phyloP scores from a whole-genome alignment of 768 basidiomycete species.

The Leccinellum albellum region DNA sequence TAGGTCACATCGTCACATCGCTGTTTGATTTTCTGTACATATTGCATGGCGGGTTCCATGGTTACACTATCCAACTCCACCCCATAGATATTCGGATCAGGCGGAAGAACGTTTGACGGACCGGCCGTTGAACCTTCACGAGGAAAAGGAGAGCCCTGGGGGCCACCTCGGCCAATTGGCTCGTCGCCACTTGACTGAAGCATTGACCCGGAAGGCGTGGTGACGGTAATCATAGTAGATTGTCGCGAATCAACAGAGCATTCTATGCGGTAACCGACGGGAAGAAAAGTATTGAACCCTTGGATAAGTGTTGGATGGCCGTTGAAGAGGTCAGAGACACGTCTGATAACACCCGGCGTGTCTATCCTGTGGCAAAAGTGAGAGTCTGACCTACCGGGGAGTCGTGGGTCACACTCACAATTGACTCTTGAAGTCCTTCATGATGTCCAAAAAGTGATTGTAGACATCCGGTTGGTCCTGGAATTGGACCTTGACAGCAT shows the following conservation, averaged over 20 bases:
- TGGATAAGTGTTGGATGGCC: constrained; percentile 90
- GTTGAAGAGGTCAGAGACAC: constrained; percentile 89
- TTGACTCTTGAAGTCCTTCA: constrained; percentile 76
- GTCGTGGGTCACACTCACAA: constrained; percentile 32
- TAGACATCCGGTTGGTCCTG: constrained; percentile 58
- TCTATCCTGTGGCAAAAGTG: constrained; percentile 64
- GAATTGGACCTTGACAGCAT: constrained; percentile 62
- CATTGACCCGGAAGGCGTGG: constrained; percentile 66
- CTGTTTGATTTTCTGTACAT: constrained; percentile 95
- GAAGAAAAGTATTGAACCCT: constrained; percentile 98
- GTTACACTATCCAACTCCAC: constrained; percentile 41
- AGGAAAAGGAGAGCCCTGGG: constrained; percentile 37
- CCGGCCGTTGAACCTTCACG: constrained; percentile 14
- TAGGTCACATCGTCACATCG: constrained; percentile 90
- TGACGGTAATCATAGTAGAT: constrained; percentile 67
- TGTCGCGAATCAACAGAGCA: constrained; percentile 64
- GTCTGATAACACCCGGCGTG: constrained; percentile 94
- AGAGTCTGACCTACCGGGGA: background rate
- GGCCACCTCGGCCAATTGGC: constrained; percentile 34
- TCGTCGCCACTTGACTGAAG: constrained; percentile 52
- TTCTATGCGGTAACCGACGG: constrained; percentile 91
- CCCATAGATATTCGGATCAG: constrained; percentile 26
- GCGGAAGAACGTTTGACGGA: constrained; percentile 5
- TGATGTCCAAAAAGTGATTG: constrained; percentile 62
- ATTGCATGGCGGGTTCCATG: constrained; percentile 82